Evolutionary conservation across 768 basidiomycete species (phyloP), one percentile per base, ranked within the genome.

Genomic region (Mycena crocata): DNA sequence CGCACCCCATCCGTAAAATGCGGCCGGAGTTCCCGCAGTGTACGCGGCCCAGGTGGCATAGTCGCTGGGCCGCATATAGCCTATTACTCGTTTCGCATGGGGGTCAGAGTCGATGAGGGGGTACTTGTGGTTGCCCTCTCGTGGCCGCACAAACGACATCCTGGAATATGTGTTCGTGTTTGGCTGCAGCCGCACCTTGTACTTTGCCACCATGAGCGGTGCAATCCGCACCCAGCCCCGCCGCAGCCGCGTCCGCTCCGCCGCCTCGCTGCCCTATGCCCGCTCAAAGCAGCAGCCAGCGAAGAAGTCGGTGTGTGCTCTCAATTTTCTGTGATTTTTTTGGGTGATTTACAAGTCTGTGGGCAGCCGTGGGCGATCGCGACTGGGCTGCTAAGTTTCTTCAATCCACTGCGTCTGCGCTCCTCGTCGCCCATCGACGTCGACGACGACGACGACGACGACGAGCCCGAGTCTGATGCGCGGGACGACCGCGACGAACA

Each of bases 61-160:
- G 84, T 99, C 97, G 2, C 91, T 90, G 24, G 89, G 85, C 28
- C 97, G 86, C 79, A 98, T 89, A 82, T 98, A 98, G 63, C 93
- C 84, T 24, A 99, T 81, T 54, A 99, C 97, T 34, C 97, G 89
- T 34, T 82, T 82, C 17, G 90, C 90, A 83, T 98, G 93, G 13
- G 97, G 97, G 84, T 99, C 97, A 0, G 89, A 84, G 80, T 98
- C 97, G 81, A 99, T 93, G 79, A 97, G 90, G 51, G 96, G 96
- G 82, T 89, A 97, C 28, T 90, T 89, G 42, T 92, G 89, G 74
- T 82, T 78, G 64, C 82, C 75, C 75, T 85, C 85, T 67, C 79
- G 76, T 55, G 87, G 85, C 86, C 87, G 86, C 67, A 62, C 37
- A 32, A 19, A 45, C 15, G 62, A 45, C 62, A 44, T 45, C 21